Percentiles rank a stretch among this genome's conserved stretches.
These are phyloP conservation scores for Priceomyces carsonii DNA, from an alignment of 805 yeast genomes.

Conservation along the genomic window DNA sequence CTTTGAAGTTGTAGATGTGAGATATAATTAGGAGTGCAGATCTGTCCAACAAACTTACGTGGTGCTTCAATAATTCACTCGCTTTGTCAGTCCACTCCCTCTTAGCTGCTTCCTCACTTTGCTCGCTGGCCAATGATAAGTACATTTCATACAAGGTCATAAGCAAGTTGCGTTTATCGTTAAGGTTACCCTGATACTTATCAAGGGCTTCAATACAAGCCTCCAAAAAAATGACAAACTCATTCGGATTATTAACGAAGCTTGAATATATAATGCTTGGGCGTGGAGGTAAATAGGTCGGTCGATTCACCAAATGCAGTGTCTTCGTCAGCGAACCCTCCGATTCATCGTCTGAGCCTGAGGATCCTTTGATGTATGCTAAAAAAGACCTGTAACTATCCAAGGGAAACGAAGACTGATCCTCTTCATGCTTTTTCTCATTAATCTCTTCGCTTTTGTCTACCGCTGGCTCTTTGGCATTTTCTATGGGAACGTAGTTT, in stretches of 20 bases:
- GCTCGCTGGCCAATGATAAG: constrained; percentile 51
- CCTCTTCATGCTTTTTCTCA: constrained; percentile 10
- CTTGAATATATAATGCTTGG: constrained; percentile 86
- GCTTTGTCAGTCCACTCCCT: constrained; percentile 71
- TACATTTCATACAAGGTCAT: constrained; percentile 84
- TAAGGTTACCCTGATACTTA: constrained; percentile 65
- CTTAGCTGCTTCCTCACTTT: constrained; percentile 30
- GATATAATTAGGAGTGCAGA: constrained; percentile 57
- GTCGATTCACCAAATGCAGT: constrained; percentile 24
- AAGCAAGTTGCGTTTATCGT: constrained; percentile 71
- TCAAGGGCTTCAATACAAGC: constrained; percentile 84
- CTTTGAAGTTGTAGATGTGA: constrained; percentile 54
- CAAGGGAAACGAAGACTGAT: constrained; percentile 16
- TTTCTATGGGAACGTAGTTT: constrained; percentile 52
- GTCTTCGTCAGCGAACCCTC: constrained; percentile 6
- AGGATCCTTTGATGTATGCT: constrained; percentile 24
- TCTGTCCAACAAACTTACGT: constrained; percentile 53
- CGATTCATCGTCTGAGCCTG: constrained; percentile 13
- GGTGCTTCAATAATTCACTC: constrained; percentile 43
- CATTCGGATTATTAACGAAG: constrained; percentile 81
- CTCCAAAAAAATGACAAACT: constrained; percentile 88
- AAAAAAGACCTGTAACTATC: constrained; percentile 35
- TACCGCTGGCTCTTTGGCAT: constrained; percentile 6
- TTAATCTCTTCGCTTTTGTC: constrained; percentile 9
- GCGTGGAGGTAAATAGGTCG: constrained; percentile 88